phyloP scores from a whole-genome alignment of 2,329 filamentous ascomycete species.

The Neocucurbitaria cava region DNA sequence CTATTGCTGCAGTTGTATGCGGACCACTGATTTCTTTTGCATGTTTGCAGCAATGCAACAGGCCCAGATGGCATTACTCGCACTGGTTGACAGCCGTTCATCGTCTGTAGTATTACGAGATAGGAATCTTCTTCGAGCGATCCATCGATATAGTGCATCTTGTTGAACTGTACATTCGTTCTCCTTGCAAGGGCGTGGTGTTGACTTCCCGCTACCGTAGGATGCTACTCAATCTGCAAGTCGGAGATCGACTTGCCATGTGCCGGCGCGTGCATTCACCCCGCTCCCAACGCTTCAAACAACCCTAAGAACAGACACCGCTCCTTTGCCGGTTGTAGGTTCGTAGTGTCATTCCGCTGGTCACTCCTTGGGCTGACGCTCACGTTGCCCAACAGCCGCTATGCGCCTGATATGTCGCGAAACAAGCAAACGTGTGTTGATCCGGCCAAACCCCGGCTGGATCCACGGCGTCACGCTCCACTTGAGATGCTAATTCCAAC shows the following conservation, averaged over 20 bases:
- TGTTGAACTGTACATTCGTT: background rate
- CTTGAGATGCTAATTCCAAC: conserved; percentile 13
- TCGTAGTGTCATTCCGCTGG: conserved; percentile 4
- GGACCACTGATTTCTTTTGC: conserved; percentile 17
- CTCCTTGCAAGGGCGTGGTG: background rate
- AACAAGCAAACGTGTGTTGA: conserved; percentile 23
- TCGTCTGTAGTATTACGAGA: conserved; percentile 19
- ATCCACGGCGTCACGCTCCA: conserved; percentile 17
- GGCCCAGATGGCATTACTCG: conserved; percentile 2
- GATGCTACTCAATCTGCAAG: background rate
- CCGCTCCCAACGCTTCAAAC: conserved; percentile 18
- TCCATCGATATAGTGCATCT: background rate
- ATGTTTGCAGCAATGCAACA: conserved; percentile 21
- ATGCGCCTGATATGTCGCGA: conserved; percentile 25
- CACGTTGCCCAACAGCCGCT: conserved; percentile 35
- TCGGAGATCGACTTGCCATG: conserved; percentile 11
- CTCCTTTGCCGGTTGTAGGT: conserved; percentile 12
- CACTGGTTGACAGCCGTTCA: conserved; percentile 3
- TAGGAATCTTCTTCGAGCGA: conserved; percentile 2
- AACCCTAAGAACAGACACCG: conserved; percentile 16
- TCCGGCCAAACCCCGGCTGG: conserved; percentile 23
- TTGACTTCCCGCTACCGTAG: background rate
- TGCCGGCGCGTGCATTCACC: conserved; percentile 16
- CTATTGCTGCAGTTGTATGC: conserved; percentile 23
- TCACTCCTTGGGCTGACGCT: conserved; percentile 21